Conservation (phyloP, 495 filamentous ascomycete genomes). For the Durotheca rogersii region DNA sequence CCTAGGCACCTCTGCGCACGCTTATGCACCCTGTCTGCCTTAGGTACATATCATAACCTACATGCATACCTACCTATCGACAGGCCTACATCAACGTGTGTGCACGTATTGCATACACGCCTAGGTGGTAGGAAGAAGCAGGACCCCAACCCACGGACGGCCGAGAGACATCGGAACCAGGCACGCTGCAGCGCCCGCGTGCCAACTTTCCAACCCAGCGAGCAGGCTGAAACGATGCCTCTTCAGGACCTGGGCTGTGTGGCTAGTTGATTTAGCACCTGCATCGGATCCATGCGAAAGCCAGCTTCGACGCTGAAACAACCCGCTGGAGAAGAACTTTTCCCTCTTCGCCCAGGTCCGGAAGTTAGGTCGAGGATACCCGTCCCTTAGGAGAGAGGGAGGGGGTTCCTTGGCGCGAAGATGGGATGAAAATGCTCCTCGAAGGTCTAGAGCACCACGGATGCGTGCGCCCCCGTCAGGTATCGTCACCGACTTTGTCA, state of each 20-base stretch:
- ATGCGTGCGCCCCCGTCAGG: not conserved
- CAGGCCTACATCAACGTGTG: not conserved
- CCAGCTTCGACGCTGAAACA: conserved; percentile 23
- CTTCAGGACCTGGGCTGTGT: conserved; percentile 8
- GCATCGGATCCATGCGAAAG: conserved; percentile 24
- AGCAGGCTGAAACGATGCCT: conserved; percentile 16
- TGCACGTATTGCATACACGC: not conserved
- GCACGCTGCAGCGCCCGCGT: not conserved
- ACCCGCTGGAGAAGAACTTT: conserved; percentile 11
- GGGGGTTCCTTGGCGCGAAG: conserved; percentile 6
- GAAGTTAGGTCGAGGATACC: conserved; percentile 12
- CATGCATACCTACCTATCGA: not conserved
- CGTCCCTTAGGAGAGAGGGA: conserved; percentile 10
- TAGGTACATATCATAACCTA: not conserved
- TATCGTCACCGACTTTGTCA: not conserved
- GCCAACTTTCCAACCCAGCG: conserved; percentile 14
- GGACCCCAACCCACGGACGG: too few species aligned
- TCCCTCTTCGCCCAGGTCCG: not conserved
- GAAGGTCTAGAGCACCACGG: conserved; percentile 3
- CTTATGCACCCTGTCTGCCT: too few species aligned
- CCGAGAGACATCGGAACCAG: conserved; percentile 6
- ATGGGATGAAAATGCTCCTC: conserved; percentile 26
- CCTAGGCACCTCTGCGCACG: too few species aligned
- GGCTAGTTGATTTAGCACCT: conserved; percentile 15
- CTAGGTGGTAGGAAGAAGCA: too few species aligned